Conservation (phyloP, 192 early-diverging fungal genomes). For the Coemansia aciculifera region DNA sequence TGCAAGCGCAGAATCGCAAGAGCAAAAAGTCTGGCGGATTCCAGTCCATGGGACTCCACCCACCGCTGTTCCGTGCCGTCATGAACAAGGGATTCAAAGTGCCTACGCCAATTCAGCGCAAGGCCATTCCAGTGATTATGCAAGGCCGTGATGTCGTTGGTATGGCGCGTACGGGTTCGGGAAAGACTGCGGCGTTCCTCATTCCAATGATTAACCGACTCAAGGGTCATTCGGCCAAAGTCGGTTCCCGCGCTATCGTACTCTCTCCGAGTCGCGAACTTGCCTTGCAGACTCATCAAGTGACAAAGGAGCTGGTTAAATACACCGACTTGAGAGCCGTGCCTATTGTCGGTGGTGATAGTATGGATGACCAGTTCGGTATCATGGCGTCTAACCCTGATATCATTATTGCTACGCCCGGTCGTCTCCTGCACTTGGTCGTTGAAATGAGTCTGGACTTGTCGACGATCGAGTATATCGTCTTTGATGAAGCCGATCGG, state of each 20-base stretch:
- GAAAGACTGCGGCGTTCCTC: constrained; percentile 94
- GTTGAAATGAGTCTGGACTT: constrained; percentile 90
- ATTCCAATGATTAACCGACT: constrained; percentile 90
- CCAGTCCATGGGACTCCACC: constrained; percentile 94
- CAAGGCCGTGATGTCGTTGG: constrained; percentile 93
- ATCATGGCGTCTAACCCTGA: constrained; percentile 94
- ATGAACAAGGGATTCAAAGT: constrained; percentile 93
- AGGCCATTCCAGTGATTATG: constrained; percentile 89
- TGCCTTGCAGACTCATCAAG: constrained; percentile 94
- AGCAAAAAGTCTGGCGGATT: constrained; percentile 97
- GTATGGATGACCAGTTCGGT: constrained; percentile 93
- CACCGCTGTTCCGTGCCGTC: constrained; percentile 81
- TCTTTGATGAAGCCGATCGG: constrained; percentile 99
- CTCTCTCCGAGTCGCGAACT: constrained; percentile 95
- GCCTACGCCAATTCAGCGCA: constrained; percentile 98
- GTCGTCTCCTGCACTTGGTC: constrained; percentile 77
- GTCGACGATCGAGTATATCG: constrained; percentile 89
- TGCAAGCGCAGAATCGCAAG: constrained; percentile 75
- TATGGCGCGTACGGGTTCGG: constrained; percentile 98
- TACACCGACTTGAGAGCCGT: constrained; percentile 88
- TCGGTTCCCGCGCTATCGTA: constrained; percentile 77
- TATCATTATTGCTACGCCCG: constrained; percentile 83
- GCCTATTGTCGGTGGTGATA: constrained; percentile 94
- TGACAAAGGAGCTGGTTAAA: constrained; percentile 88
- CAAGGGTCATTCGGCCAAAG: constrained; percentile 85